Base-by-base conservation (phyloP, 2,329 filamentous ascomycete genomes). In the Endoconidiophora polonica region DNA sequence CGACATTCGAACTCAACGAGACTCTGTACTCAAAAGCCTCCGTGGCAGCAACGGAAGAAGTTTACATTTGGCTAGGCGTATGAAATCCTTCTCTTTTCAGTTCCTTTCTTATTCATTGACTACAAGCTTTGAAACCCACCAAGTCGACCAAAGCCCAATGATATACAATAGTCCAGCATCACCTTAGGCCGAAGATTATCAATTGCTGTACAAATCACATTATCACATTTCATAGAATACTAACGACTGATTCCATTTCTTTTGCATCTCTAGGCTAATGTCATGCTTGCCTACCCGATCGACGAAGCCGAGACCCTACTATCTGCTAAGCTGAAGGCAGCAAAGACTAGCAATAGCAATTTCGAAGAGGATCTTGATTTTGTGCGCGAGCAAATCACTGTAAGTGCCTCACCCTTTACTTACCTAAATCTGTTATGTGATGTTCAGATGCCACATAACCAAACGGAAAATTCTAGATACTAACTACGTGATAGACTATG, bases 331-430 rank as follows among this genome's bases (percentile, higher is more conserved):
- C 68, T 94, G 18, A 68, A 72, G 24, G 82, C 85, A 6, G 91
- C 91, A 1, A 82, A 88, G 65, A 72, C 76, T 60, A 94, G 81
- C 60, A 66, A 94, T 57, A 68, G 69, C n/a, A 90, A 94, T 59
- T 95, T 88, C 61, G 87, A 95, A 62, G 91, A 98, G 68, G 91
- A 98, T 65, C 65, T 95, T 60, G 91, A 96, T 62, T 98, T 96
- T 62, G 67, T 98, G 59, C 72, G 91, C 54, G 90, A 96, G 64
- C 91, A 98, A 66, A 94, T 98, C 58, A 98, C 91, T 55, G 88
- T 93, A 68, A 57, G 77, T 66, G 29, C 29, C 7, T 12, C 29
- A 3, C 29, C 7, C 29, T 33, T 3, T 33, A 3, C 3, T 12
- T 33, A 2, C 29, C 12, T 3, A 9, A 2, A 33, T 12, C 26